phyloP scores from a whole-genome alignment of 139 green algal species.

The Coelastrella sp. region DNA sequence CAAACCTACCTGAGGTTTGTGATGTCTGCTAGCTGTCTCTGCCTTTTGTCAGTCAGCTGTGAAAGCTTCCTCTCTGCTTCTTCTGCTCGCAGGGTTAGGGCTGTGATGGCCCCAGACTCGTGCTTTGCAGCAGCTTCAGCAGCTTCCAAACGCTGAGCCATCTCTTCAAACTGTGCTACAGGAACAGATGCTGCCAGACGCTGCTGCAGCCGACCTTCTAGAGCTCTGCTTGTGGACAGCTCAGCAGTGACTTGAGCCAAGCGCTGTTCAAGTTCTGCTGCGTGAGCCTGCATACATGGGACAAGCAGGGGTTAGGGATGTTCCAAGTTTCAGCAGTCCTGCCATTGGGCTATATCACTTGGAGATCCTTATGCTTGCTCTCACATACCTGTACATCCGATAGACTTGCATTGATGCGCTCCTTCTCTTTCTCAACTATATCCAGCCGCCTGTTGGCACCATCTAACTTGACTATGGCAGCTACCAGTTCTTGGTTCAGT shows the following conservation, averaged over 20 bases:
- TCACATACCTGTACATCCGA: constrained; percentile 58
- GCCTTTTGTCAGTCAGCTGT: constrained; percentile 41
- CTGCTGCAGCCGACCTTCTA: constrained; percentile 46
- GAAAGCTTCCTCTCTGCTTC: constrained; percentile 58
- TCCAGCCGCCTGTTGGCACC: constrained; percentile 50
- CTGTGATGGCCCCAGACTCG: background rate
- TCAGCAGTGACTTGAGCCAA: constrained; percentile 55
- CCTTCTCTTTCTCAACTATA: constrained; percentile 60
- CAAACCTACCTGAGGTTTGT: constrained; percentile 62
- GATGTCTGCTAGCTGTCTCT: constrained; percentile 65
- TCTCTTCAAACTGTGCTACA: constrained; percentile 60
- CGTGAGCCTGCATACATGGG: constrained; percentile 47
- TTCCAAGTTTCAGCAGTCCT: too few relatives aligned
- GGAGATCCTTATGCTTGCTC: too few relatives aligned
- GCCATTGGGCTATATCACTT: too few relatives aligned
- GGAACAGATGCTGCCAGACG: constrained; percentile 55
- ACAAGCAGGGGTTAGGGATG: too few relatives aligned
- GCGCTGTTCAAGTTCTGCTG: constrained; percentile 61
- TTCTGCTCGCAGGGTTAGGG: constrained; percentile 44
- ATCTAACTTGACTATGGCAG: constrained; percentile 56
- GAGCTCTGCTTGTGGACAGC: constrained; percentile 55
- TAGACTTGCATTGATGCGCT: constrained; percentile 52
- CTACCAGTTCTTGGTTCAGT: constrained; percentile 63
- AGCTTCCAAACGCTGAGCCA: constrained; percentile 55
- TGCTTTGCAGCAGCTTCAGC: constrained; percentile 51